Conservation (phyloP, 495 filamentous ascomycete species). For the Penicillium silybi region DNA sequence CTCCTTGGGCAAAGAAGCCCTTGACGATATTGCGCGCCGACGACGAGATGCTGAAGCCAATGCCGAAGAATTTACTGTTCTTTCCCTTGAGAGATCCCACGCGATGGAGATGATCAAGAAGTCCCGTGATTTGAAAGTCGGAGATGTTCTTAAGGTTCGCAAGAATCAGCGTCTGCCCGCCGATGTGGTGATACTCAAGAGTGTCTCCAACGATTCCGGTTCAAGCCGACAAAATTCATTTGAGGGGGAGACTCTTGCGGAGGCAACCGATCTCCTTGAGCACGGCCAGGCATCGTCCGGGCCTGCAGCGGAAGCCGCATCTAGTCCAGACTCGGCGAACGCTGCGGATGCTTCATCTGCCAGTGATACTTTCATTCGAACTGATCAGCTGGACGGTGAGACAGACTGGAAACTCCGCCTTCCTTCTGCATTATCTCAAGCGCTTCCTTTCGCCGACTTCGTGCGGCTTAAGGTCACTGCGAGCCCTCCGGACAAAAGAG, state of each 20-base stretch:
- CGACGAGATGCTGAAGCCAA: slow-evolving; percentile 91
- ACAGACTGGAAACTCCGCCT: slow-evolving; percentile 98
- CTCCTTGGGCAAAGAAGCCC: slow-evolving; percentile 92
- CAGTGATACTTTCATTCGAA: slow-evolving; percentile 94
- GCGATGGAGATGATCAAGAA: slow-evolving; percentile 64
- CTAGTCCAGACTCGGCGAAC: slow-evolving; percentile 6
- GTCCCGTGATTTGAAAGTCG: slow-evolving; percentile 87
- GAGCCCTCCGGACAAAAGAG: slow-evolving; percentile 82
- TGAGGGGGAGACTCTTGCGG: slow-evolving; percentile 10
- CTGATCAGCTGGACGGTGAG: slow-evolving; percentile 96
- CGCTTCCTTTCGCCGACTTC: slow-evolving; percentile 62
- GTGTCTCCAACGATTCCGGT: slow-evolving; percentile 60
- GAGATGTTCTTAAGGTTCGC: slow-evolving; percentile 85
- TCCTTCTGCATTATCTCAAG: slow-evolving; percentile 78
- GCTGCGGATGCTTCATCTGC: slow-evolving; percentile 27
- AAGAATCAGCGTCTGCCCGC: slow-evolving; percentile 92
- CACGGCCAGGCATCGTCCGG: slow-evolving; percentile 16
- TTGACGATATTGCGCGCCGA: slow-evolving; percentile 85
- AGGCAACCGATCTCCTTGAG: slow-evolving; percentile 21
- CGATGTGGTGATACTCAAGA: slow-evolving; percentile 91
- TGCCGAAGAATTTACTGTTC: slow-evolving; percentile 79
- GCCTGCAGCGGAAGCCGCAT: slow-evolving; percentile 5
- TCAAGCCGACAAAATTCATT: slow-evolving; percentile 19
- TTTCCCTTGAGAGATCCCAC: slow-evolving; percentile 55
- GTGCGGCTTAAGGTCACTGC: slow-evolving; percentile 72